Percentiles rank a stretch among this genome's conserved stretches.
phyloP scores from a whole-genome alignment of 257 asterid genomes.

The Ehretia macrophylla region DNA sequence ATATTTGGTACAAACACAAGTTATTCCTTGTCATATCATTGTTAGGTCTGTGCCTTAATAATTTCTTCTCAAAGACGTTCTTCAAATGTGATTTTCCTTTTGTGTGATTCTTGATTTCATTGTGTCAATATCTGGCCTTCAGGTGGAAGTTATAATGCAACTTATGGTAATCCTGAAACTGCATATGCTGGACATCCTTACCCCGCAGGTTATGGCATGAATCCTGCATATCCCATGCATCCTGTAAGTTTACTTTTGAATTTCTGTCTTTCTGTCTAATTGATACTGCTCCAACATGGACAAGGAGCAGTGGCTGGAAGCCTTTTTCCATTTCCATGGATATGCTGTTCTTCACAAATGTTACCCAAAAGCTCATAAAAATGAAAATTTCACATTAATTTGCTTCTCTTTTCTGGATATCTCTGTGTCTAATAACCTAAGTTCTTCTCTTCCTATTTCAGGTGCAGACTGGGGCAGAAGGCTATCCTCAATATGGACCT shows the following conservation, averaged over 20 bases:
- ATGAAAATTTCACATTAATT: slow-evolving; percentile 4
- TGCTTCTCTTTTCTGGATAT: neutral
- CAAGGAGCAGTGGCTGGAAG: neutral
- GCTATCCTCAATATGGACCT: slow-evolving; percentile 75
- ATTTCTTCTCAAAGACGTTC: too few species aligned
- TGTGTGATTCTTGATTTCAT: neutral
- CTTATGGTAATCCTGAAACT: slow-evolving; percentile 56
- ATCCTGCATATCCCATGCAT: slow-evolving; percentile 55
- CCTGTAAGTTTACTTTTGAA: slow-evolving; percentile 45
- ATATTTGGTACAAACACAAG: too few species aligned
- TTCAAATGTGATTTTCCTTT: too few species aligned
- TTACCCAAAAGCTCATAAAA: neutral
- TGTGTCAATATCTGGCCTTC: slow-evolving; percentile 30
- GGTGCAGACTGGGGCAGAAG: slow-evolving; percentile 67
- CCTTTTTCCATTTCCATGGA: neutral
- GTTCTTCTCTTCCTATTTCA: slow-evolving; percentile 43
- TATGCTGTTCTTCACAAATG: neutral
- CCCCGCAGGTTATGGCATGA: slow-evolving; percentile 56
- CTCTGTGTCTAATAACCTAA: too few species aligned
- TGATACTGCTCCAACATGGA: neutral
- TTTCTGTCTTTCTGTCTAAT: neutral
- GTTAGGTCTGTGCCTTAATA: too few species aligned
- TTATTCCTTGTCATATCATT: too few species aligned
- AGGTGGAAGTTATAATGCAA: slow-evolving; percentile 55
- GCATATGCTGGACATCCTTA: slow-evolving; percentile 61